phyloP scores from a whole-genome alignment of 208 protist genomes.

The Acanthamoeba lenticulata region DNA sequence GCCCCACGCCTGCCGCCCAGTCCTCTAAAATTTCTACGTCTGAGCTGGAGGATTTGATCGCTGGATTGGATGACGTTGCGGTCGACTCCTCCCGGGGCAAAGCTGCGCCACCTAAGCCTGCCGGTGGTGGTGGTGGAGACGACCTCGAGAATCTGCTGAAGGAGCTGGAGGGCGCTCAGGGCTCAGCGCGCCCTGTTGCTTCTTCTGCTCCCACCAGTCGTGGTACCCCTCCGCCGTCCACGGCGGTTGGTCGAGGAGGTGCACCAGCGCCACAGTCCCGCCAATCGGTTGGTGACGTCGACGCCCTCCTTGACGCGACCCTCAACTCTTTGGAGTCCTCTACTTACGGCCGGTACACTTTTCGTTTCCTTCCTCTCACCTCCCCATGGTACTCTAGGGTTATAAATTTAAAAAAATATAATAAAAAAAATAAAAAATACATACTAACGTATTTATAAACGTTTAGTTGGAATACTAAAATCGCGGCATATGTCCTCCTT shows the following conservation, averaged over 20 bases:
- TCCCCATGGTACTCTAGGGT: too few relatives aligned
- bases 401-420: too few relatives aligned
- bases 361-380: too few relatives aligned
- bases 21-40: not conserved
- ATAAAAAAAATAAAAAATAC: too few relatives aligned
- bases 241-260: too few relatives aligned
- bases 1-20: not conserved
- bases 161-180: not conserved
- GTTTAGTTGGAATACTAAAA: too few relatives aligned
- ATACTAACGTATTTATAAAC: too few relatives aligned
- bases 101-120: not conserved
- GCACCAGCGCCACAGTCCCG: too few relatives aligned
- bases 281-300: not conserved
- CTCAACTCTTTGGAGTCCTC: not conserved
- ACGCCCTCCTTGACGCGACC: conserved; percentile 2
- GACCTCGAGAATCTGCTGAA: conserved; percentile 31
- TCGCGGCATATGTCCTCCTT: too few relatives aligned
- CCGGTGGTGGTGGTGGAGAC: not conserved
- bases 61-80: conserved; percentile 39
- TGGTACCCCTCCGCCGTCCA: not conserved
- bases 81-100: not conserved
- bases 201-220: not conserved
- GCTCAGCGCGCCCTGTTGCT: too few relatives aligned
- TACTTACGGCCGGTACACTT: not conserved
- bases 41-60: conserved; percentile 59